Conservation (phyloP, 2,329 filamentous ascomycete species). For the Cryphonectria parasitica region DNA sequence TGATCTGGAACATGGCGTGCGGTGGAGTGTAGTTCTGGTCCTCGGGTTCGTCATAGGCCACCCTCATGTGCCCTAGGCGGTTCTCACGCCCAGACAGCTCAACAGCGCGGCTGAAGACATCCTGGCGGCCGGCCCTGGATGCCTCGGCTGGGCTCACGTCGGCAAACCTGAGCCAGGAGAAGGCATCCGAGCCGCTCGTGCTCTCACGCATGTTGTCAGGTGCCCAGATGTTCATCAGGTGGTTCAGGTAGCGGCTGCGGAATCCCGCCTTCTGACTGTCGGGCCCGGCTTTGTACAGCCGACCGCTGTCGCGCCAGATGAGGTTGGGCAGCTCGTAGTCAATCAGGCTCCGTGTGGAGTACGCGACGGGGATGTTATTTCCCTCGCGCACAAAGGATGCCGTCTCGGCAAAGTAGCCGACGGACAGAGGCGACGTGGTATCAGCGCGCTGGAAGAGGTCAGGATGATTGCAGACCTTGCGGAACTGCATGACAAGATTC, state of each 20-base stretch:
- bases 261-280: conserved; percentile 80
- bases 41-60: conserved; percentile 71
- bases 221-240: conserved; percentile 90
- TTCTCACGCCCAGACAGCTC: conserved; percentile 59
- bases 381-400: conserved; percentile 94
- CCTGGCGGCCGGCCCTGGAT: conserved; percentile 68
- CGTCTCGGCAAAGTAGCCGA: conserved; percentile 89
- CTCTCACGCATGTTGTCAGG: conserved; percentile 76
- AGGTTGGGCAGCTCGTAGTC: conserved; percentile 82
- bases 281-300: conserved; percentile 72
- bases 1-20: conserved; percentile 82
- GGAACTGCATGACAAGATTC: conserved; percentile 99
- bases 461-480: conserved; percentile 98
- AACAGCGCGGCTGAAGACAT: conserved; percentile 74
- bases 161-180: conserved; percentile 89
- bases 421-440: conserved; percentile 82
- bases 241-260: conserved; percentile 73
- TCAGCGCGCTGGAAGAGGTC: conserved; percentile 96
- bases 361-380: conserved; percentile 75
- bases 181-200: conserved; percentile 64
- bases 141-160: conserved; percentile 76
- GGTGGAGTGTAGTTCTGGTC: conserved; percentile 67
- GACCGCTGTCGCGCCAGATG: conserved; percentile 79
- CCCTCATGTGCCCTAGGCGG: conserved; percentile 67
- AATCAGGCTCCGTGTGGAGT: conserved; percentile 85